phyloP scores from a whole-genome alignment of 495 filamentous ascomycete genomes.

The Podospora didyma region DNA sequence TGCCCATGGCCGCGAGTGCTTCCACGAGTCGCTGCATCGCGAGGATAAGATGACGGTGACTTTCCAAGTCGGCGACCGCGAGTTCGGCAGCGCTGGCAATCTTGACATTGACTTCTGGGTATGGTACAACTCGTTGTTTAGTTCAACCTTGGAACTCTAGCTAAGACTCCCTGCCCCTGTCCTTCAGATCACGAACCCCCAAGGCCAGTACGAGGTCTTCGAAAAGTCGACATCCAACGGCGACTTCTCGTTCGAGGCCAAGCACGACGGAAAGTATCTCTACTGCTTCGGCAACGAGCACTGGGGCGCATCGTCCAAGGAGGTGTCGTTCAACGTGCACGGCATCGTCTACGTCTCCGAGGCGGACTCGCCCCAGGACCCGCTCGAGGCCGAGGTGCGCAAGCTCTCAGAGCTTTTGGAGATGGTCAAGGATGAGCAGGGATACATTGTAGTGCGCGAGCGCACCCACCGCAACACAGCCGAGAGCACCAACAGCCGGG shows the following conservation, averaged over 20 bases:
- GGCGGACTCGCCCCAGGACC: slow-evolving; percentile 76
- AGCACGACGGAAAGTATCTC: slow-evolving; percentile 78
- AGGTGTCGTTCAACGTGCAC: slow-evolving; percentile 98
- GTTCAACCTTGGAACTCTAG: no score
- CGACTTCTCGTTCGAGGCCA: slow-evolving; percentile 87
- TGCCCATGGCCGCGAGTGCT: slow-evolving; percentile 90
- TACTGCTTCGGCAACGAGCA: slow-evolving; percentile 99
- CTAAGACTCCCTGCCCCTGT: no score
- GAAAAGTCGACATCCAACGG: slow-evolving; percentile 79
- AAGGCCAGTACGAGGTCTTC: slow-evolving; percentile 66
- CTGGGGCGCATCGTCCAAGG: slow-evolving; percentile 87
- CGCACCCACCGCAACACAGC: slow-evolving; percentile 96
- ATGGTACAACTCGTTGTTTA: no score
- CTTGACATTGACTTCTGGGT: slow-evolving; percentile 99
- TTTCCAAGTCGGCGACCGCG: slow-evolving; percentile 95
- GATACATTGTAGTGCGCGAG: slow-evolving; percentile 93
- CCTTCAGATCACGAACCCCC: slow-evolving; percentile 77
- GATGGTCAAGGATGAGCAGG: slow-evolving; percentile 95
- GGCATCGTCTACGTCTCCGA: slow-evolving; percentile 97
- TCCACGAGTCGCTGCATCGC: slow-evolving; percentile 86
- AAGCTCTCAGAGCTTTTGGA: slow-evolving; percentile 77
- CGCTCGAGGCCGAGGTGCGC: slow-evolving; percentile 87
- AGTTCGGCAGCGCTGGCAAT: slow-evolving; percentile 92
- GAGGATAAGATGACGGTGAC: slow-evolving; percentile 98
- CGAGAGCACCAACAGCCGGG: slow-evolving; percentile 92